phyloP scores from a whole-genome alignment of 2,329 filamentous ascomycete genomes.

The Fusarium sterilihyphosum region DNA sequence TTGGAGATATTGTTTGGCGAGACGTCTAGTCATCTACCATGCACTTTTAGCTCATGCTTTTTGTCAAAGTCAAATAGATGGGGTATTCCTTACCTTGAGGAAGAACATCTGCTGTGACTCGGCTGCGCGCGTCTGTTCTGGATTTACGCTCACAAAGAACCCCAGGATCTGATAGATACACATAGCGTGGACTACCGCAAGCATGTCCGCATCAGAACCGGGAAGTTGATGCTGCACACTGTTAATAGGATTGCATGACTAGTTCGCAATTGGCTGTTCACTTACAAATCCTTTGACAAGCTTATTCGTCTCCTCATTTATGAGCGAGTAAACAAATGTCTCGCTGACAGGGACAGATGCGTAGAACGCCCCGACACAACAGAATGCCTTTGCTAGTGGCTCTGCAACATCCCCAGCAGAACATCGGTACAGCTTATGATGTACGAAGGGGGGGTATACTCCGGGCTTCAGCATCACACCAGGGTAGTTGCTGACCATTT shows the following conservation, averaged over 20 bases:
- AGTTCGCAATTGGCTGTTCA: accelerated
- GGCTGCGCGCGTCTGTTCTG: background rate
- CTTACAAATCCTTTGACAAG: background rate
- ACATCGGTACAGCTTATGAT: background rate
- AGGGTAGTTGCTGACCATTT: background rate
- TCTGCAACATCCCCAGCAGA: background rate
- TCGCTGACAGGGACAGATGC: background rate
- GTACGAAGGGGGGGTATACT: background rate
- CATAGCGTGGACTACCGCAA: background rate
- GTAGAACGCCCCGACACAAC: background rate
- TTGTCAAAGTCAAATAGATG: accelerated
- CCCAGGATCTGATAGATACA: background rate
- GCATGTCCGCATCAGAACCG: background rate
- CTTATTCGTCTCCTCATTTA: background rate
- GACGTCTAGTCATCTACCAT: background rate
- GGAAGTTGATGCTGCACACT: background rate
- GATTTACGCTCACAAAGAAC: background rate
- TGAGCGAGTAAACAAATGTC: background rate
- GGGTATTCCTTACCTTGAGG: background rate
- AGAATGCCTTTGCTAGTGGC: background rate
- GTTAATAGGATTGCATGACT: background rate
- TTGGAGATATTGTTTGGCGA: background rate
- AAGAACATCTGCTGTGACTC: background rate
- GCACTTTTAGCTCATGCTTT: background rate
- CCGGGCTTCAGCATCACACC: background rate